Conservation (phyloP, 306 rosid species). For the Casuarina glauca region DNA sequence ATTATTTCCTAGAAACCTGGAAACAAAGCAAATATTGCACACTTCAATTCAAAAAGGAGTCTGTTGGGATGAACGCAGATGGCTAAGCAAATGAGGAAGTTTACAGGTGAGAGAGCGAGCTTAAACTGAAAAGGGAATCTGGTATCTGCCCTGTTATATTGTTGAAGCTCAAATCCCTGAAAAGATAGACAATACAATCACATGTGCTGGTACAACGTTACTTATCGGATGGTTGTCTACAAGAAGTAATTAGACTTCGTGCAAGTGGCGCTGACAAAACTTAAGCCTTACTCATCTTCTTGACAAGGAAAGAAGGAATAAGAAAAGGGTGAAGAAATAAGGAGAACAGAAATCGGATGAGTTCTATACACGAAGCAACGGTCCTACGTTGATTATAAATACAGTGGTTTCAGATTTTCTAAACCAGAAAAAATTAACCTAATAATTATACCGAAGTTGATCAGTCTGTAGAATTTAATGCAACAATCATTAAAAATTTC, state of each 20-base stretch:
- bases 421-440: not conserved
- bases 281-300: not conserved
- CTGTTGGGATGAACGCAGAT: constrained; percentile 1
- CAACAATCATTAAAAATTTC: not conserved
- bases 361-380: not conserved
- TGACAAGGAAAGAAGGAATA: not conserved
- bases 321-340: not conserved
- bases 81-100: constrained; percentile 14
- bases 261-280: not conserved
- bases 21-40: not conserved
- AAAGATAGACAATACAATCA: constrained; percentile 16
- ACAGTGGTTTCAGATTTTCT: no score
- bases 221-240: not conserved
- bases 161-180: constrained; percentile 93
- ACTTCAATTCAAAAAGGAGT: constrained; percentile 14
- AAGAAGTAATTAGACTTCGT: no score
- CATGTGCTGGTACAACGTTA: not conserved
- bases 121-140: constrained; percentile 59
- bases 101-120: constrained; percentile 59
- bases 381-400: no score
- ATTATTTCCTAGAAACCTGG: constrained; percentile 85
- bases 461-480: not conserved
- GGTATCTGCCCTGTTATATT: constrained; percentile 59
- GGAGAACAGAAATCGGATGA: not conserved
- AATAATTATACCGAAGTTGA: not conserved